phyloP scores from a whole-genome alignment of 805 yeast genomes.

The Tetrapisispora phaffii region DNA sequence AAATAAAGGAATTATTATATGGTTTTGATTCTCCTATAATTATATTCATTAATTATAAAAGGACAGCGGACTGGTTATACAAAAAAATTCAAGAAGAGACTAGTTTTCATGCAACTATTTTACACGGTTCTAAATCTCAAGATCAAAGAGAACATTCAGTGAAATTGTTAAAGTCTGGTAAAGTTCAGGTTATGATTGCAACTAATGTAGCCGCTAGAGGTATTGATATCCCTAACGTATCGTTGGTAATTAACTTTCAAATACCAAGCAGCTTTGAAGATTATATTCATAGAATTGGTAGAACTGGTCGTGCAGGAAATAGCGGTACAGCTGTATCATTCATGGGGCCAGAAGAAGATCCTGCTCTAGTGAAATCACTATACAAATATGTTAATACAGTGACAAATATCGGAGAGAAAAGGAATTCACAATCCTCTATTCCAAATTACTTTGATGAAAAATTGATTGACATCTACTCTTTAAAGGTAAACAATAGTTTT shows the following conservation, averaged over 20 bases:
- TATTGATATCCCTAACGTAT: conserved; percentile 79
- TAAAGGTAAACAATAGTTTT: neutral
- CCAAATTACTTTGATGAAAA: neutral
- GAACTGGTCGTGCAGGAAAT: conserved; percentile 93
- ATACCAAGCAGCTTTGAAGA: conserved; percentile 72
- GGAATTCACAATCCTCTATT: neutral
- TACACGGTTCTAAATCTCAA: conserved; percentile 86
- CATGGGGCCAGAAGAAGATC: conserved; percentile 46
- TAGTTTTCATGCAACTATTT: conserved; percentile 44
- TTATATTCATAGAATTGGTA: conserved; percentile 86
- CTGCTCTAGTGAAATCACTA: conserved; percentile 38
- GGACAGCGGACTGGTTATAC: conserved; percentile 58
- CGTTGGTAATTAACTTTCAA: conserved; percentile 78
- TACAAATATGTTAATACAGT: conserved; percentile 22
- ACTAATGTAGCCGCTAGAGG: conserved; percentile 97
- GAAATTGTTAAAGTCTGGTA: conserved; percentile 43
- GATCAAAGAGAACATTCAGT: conserved; percentile 76
- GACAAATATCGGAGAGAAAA: neutral
- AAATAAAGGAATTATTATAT: conserved; percentile 13
- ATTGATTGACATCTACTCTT: neutral
- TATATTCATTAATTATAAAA: conserved; percentile 70
- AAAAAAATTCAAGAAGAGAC: conserved; percentile 36
- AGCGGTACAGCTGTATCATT: conserved; percentile 70
- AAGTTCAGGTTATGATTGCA: conserved; percentile 62
- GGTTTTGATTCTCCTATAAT: conserved; percentile 51